Conservation (phyloP, 768 basidiomycete species). For the Phaeolepiota aurea region DNA sequence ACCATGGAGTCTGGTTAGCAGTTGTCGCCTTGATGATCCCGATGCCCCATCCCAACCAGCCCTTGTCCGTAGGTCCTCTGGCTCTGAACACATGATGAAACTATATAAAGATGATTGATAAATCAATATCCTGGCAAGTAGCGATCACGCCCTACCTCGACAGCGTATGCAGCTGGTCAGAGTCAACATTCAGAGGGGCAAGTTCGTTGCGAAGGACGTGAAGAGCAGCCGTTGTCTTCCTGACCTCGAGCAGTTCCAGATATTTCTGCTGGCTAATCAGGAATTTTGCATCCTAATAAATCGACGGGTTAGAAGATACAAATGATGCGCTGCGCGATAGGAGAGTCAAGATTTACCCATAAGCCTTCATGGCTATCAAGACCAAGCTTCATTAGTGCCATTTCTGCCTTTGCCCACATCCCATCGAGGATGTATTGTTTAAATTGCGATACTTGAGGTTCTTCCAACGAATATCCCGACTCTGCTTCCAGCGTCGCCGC, state of each 20-base stretch:
- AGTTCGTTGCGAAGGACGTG: conserved; percentile 83
- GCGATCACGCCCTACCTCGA: conserved; percentile 62
- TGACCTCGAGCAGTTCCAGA: conserved; percentile 80
- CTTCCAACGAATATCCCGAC: conserved; percentile 85
- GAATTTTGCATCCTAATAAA: conserved; percentile 67
- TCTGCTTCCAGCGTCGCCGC: conserved; percentile 86
- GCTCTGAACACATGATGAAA: conserved; percentile 87
- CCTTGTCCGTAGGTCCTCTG: conserved; percentile 72
- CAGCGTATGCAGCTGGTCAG: conserved; percentile 76
- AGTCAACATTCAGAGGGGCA: conserved; percentile 71
- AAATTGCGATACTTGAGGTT: conserved; percentile 70
- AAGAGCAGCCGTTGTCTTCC: conserved; percentile 73
- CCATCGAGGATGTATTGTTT: conserved; percentile 73
- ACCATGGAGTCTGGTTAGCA: conserved; percentile 84
- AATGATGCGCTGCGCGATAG: background rate
- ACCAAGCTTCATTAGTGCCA: conserved; percentile 58
- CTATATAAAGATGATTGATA: conserved; percentile 29
- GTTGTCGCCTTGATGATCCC: conserved; percentile 65
- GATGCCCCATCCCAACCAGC: conserved; percentile 87
- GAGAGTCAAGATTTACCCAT: conserved; percentile 57
- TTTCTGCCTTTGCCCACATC: conserved; percentile 73
- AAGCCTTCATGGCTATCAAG: conserved; percentile 60
- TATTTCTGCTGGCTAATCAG: conserved; percentile 94
- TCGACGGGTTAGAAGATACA: conserved; percentile 4
- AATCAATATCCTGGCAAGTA: conserved; percentile 7